Evolutionary conservation across 2,329 filamentous ascomycete genomes (phyloP).

Genomic region (Calonectria ilicicola): DNA sequence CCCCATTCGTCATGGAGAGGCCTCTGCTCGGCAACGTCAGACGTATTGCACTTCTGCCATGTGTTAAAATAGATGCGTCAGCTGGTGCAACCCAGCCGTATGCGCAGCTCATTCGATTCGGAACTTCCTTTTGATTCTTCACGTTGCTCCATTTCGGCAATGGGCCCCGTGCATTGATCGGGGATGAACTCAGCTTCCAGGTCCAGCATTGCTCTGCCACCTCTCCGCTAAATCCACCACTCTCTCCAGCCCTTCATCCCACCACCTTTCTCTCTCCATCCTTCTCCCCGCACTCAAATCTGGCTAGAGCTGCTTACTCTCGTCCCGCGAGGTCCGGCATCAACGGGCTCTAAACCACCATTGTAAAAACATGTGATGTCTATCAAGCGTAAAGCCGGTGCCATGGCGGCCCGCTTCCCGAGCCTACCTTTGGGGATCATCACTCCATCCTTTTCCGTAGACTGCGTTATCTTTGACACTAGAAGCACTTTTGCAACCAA

Average conservation of each 20-base stretch:
- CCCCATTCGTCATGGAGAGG: not conserved
- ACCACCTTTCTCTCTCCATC: not conserved
- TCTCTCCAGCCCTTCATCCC: not conserved
- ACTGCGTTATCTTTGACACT: not conserved
- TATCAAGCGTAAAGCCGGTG: not conserved
- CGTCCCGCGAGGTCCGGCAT: constrained; percentile 7
- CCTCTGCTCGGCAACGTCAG: constrained; percentile 2
- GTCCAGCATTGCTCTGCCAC: not conserved
- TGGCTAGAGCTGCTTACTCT: constrained; percentile 1
- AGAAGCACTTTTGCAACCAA: not conserved
- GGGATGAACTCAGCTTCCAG: not conserved
- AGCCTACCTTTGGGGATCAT: not conserved
- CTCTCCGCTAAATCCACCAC: not conserved
- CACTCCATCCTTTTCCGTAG: not conserved
- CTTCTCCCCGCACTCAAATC: constrained; percentile 21
- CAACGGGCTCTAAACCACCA: not conserved
- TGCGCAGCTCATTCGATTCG: not conserved
- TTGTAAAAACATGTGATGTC: constrained; percentile 10
- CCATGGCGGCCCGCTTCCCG: constrained; percentile 7
- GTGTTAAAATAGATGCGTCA: not conserved
- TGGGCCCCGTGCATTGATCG: not conserved
- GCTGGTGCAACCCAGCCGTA: not conserved
- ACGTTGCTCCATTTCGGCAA: not conserved
- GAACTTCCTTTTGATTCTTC: not conserved
- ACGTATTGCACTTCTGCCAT: not conserved